Percentiles rank a stretch among this genome's conserved stretches.
These are phyloP conservation scores for Leavenworthia alabamica DNA, from an alignment of 345 rosid species.

Conservation along the genomic window DNA sequence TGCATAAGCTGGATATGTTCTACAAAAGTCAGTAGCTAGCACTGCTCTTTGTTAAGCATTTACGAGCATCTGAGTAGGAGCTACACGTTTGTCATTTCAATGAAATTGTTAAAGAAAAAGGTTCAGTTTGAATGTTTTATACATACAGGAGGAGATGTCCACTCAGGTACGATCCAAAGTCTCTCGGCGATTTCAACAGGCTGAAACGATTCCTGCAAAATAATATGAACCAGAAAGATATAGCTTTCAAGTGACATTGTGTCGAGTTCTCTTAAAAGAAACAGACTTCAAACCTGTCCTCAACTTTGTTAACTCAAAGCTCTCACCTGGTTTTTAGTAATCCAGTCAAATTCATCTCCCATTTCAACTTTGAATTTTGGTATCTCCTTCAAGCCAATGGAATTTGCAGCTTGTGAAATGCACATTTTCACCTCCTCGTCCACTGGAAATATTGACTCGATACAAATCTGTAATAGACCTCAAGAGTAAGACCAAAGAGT, in stretches of 20 bases:
- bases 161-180: constrained; percentile 84
- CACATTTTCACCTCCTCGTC: constrained; percentile 48
- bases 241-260: constrained; percentile 5
- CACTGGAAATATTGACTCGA: constrained; percentile 64
- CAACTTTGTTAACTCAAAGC: not conserved
- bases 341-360: constrained; percentile 65
- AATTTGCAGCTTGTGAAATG: constrained; percentile 59
- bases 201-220: constrained; percentile 61
- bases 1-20: not conserved
- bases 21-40: not conserved
- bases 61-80: not conserved
- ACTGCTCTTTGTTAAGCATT: not conserved
- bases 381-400: constrained; percentile 60
- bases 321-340: constrained; percentile 61
- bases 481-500: not conserved
- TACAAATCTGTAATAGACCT: constrained; percentile 42
- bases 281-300: not conserved
- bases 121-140: constrained; percentile 22
- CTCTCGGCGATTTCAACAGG: constrained; percentile 62
- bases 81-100: not conserved
- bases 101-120: constrained; percentile 3
- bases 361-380: constrained; percentile 53
- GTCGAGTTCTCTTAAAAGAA: not conserved
- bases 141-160: constrained; percentile 78
- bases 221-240: constrained; percentile 7